These are phyloP conservation scores for Austroboletus novae-zelandiae DNA, from an alignment of 1,284 basidiomycete genomes.

Conservation along the genomic window DNA sequence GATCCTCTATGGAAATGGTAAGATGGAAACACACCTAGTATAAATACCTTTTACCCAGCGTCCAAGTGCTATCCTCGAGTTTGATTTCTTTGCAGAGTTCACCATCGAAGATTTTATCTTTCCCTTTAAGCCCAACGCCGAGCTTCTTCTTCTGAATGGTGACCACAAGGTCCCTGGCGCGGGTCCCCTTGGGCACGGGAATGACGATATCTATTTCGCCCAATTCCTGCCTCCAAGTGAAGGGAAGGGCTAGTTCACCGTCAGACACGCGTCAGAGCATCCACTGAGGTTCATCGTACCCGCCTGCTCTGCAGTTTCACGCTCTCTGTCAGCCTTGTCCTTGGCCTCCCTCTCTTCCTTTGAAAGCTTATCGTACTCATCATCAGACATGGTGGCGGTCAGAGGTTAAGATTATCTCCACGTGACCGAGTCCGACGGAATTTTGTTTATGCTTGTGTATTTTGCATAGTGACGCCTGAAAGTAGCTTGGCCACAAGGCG, in stretches of 20 bases:
- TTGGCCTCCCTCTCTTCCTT: constrained; percentile 72
- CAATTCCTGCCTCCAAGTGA: constrained; percentile 90
- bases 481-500: constrained; percentile 13
- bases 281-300: constrained; percentile 51
- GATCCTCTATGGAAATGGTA: constrained; percentile 63
- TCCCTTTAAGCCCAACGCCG: constrained; percentile 81
- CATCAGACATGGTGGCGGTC: constrained; percentile 40
- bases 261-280: constrained; percentile 16
- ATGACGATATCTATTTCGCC: constrained; percentile 83
- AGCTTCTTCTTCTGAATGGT: constrained; percentile 81
- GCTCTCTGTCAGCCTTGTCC: constrained; percentile 67
- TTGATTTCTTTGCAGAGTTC: constrained; percentile 93
- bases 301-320: constrained; percentile 81
- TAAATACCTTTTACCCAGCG: constrained; percentile 57
- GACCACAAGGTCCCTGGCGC: constrained; percentile 74
- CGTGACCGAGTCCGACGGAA: constrained; percentile 20
- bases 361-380: constrained; percentile 76
- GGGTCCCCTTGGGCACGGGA: constrained; percentile 85
- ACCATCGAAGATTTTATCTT: constrained; percentile 85
- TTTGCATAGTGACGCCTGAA: constrained; percentile 16
- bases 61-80: constrained; percentile 97
- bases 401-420: constrained; percentile 24
- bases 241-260: constrained; percentile 71
- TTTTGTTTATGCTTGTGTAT: constrained; percentile 32
- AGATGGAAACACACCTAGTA: constrained; percentile 7